Percentiles rank a stretch among this genome's conserved stretches.
Conservation (phyloP, 1,284 basidiomycete genomes). For the Fistulinella staudtii region DNA sequence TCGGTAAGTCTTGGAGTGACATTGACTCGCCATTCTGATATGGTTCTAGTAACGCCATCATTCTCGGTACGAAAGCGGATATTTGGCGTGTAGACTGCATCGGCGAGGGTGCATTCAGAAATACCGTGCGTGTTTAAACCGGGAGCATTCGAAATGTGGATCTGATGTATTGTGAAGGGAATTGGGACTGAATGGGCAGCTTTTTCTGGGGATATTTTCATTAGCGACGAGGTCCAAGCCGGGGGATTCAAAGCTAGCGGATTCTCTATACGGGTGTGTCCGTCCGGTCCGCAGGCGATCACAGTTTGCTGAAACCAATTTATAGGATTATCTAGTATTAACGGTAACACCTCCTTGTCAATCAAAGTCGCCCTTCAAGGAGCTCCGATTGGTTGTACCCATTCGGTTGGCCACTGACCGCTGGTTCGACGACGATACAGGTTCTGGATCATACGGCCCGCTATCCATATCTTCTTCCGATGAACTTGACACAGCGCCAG, state of each 20-base stretch:
- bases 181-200: slow-evolving; percentile 57
- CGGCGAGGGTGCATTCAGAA: slow-evolving; percentile 58
- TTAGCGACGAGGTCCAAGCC: slow-evolving; percentile 46
- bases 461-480: slow-evolving; percentile 32
- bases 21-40: slow-evolving; percentile 4
- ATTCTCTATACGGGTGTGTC: slow-evolving; percentile 55
- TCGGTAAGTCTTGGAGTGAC: slow-evolving; percentile 39
- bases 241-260: slow-evolving; percentile 63
- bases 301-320: slow-evolving; percentile 1
- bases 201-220: slow-evolving; percentile 57
- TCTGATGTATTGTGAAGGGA: slow-evolving; percentile 38
- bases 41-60: slow-evolving; percentile 32
- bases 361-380: slow-evolving; percentile 50
- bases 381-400: slow-evolving; percentile 56
- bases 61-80: slow-evolving; percentile 53
- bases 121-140: slow-evolving; percentile 42
- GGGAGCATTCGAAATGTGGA: background rate
- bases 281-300: background rate
- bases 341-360: slow-evolving; percentile 56
- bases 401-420: slow-evolving; percentile 65
- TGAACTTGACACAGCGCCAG: slow-evolving; percentile 17
- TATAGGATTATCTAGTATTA: slow-evolving; percentile 61
- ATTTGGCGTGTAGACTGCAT: slow-evolving; percentile 66
- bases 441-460: slow-evolving; percentile 29
- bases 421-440: slow-evolving; percentile 45